Conservation (phyloP, 139 green algal species). For the Deuterostichococcus epilithicus region DNA sequence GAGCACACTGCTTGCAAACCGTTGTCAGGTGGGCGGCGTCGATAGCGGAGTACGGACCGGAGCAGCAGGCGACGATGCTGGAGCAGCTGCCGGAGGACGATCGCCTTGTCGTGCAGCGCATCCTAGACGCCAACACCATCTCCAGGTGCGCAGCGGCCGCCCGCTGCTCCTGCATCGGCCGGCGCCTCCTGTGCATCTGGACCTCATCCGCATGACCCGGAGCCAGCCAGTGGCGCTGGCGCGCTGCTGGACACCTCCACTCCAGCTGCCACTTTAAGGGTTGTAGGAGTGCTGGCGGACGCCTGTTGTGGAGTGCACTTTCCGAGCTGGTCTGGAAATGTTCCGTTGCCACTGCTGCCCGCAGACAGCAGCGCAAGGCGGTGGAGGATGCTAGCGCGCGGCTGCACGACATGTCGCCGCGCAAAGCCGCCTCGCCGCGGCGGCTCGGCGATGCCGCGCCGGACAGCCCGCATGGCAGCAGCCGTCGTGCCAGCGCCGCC, state of each 20-base stretch:
- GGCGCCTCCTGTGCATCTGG: background rate
- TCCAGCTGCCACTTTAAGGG: background rate
- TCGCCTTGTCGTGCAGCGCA: constrained; percentile 37
- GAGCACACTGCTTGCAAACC: too few relatives aligned
- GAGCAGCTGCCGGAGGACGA: constrained; percentile 40
- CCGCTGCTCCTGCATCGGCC: background rate
- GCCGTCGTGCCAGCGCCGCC: too few relatives aligned
- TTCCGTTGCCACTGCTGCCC: too few relatives aligned
- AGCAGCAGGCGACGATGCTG: constrained; percentile 19
- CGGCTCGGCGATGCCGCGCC: background rate
- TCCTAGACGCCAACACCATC: constrained; percentile 22
- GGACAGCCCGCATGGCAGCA: background rate
- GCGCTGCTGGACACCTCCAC: too few relatives aligned
- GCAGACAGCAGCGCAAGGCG: background rate
- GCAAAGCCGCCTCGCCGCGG: too few relatives aligned
- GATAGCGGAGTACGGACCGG: constrained; percentile 21
- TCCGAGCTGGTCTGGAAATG: too few relatives aligned
- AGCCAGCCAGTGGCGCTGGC: too few relatives aligned
- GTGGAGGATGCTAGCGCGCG: background rate
- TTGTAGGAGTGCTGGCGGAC: background rate
- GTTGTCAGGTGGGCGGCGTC: constrained; percentile 36
- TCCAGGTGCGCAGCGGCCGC: background rate
- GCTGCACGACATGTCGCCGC: background rate
- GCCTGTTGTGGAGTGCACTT: too few relatives aligned
- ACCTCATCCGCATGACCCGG: too few relatives aligned